Evolutionary conservation across 345 rosid genomes (phyloP).

Genomic region (Boechera stricta): DNA sequence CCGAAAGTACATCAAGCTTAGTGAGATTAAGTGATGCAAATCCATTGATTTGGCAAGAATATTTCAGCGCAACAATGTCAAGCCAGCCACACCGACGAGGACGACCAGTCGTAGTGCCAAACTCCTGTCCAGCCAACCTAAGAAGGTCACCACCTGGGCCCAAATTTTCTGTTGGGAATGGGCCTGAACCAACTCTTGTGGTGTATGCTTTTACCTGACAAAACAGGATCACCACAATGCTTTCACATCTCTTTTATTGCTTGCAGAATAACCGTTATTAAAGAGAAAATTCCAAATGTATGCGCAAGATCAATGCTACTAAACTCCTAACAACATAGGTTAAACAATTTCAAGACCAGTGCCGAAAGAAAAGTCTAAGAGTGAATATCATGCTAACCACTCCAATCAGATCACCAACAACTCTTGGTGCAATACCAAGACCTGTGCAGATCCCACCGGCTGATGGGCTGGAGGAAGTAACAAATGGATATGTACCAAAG

Average conservation of each 20-base stretch:
- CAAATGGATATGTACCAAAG: slow-evolving; percentile 96
- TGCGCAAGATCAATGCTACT: neutral
- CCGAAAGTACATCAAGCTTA: slow-evolving; percentile 93
- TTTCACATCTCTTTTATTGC: neutral
- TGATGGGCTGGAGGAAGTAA: slow-evolving; percentile 96
- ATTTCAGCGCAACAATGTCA: slow-evolving; percentile 88
- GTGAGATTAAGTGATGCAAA: slow-evolving; percentile 96
- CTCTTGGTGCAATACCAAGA: slow-evolving; percentile 95
- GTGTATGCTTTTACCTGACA: slow-evolving; percentile 96
- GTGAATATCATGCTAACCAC: slow-evolving; percentile 61
- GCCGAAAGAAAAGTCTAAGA: slow-evolving; percentile 20
- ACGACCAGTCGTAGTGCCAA: slow-evolving; percentile 98
- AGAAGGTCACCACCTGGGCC: slow-evolving; percentile 91
- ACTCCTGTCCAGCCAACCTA: slow-evolving; percentile 89
- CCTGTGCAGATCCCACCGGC: slow-evolving; percentile 98
- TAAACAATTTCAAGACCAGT: neutral
- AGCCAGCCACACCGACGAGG: slow-evolving; percentile 99
- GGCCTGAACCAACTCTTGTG: slow-evolving; percentile 98
- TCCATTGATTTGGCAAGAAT: slow-evolving; percentile 87
- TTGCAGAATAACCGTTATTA: neutral
- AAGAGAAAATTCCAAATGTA: neutral
- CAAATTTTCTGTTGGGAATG: slow-evolving; percentile 93
- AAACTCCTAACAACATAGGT: neutral
- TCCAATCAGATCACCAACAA: slow-evolving; percentile 88
- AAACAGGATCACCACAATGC: slow-evolving; percentile 18